Conservation (phyloP, 345 rosid genomes). For the Garcia nutans region DNA sequence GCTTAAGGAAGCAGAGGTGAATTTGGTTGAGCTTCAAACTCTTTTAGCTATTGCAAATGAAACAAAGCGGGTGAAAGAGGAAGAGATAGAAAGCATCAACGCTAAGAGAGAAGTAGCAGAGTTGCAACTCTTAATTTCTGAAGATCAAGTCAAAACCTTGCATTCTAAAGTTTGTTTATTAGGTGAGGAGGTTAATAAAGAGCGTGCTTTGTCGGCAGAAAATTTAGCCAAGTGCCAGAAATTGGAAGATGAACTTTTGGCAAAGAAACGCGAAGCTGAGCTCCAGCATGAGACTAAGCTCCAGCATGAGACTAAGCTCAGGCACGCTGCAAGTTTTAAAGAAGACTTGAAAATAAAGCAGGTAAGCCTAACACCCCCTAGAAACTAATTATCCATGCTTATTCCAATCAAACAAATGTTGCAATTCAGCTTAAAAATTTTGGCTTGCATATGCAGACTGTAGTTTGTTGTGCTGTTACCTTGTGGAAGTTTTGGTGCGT, state of each 20-base stretch:
- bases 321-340: slow-evolving; percentile 33
- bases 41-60: slow-evolving; percentile 41
- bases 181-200: slow-evolving; percentile 35
- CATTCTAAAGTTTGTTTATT: slow-evolving; percentile 42
- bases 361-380: slow-evolving; percentile 35
- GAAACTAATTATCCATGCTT: background rate
- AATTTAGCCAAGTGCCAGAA: slow-evolving; percentile 34
- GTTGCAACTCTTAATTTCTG: slow-evolving; percentile 49
- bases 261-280: slow-evolving; percentile 48
- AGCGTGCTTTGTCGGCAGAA: slow-evolving; percentile 31
- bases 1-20: slow-evolving; percentile 46
- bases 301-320: slow-evolving; percentile 34
- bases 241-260: slow-evolving; percentile 55
- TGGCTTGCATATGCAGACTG: background rate
- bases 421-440: background rate
- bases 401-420: background rate
- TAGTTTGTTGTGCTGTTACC: background rate
- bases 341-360: slow-evolving; percentile 53
- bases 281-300: slow-evolving; percentile 35
- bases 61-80: slow-evolving; percentile 48
- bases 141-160: slow-evolving; percentile 52
- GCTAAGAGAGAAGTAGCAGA: slow-evolving; percentile 43
- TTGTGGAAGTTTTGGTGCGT: background rate
- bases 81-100: slow-evolving; percentile 43
- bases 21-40: slow-evolving; percentile 41